Base-by-base conservation (phyloP, 257 asterid genomes). In the Striga asiatica region DNA sequence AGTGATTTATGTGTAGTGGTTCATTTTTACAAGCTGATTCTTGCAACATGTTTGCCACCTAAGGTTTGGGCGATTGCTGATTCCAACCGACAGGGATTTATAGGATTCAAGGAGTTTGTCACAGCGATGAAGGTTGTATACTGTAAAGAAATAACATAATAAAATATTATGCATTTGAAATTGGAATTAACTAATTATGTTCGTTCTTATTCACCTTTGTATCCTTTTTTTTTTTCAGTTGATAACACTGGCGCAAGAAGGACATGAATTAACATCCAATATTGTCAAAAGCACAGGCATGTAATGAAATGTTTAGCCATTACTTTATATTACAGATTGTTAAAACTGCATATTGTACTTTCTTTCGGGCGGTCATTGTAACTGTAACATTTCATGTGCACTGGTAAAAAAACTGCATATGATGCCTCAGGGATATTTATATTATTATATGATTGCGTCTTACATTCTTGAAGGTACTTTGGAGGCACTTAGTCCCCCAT, bases 1-100 rank as follows among this genome's bases (percentile, higher is more conserved):
- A 22, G 25, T 62, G 21, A 32, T 11, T 20, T 60, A 46, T 51
- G 14, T 50, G 49, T 11, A 41, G 31, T 10, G 25, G 11, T 39
- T 64, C 12, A 16, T n/a, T 49, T 35, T 41, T 8, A 37, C 16
- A 31, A 19, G 35, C 5, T 49, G 3, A 17, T 16, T 42, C 28
- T 34, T 31, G 20, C 16, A 48, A 29, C 22, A 24, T 27, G 21
- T 20, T n/a, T 76, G 54, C 47, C 41, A 34, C 63, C 43, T 14
- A 66, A 91, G 98, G 94, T 91, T 23, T 87, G 98, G 98, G 97
- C 93, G 37, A 76, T 91, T 49, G 89, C 94, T 46, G 98, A 91
- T 69, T 62, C 93, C 28, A 87, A 79, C 66, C 74, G 89, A 41
- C 98, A 87, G 76, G 97, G 98, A 9, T 91, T 67, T 71, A 75